Base-by-base conservation (phyloP, 2,329 filamentous ascomycete species). In the Claviceps purpurea region DNA sequence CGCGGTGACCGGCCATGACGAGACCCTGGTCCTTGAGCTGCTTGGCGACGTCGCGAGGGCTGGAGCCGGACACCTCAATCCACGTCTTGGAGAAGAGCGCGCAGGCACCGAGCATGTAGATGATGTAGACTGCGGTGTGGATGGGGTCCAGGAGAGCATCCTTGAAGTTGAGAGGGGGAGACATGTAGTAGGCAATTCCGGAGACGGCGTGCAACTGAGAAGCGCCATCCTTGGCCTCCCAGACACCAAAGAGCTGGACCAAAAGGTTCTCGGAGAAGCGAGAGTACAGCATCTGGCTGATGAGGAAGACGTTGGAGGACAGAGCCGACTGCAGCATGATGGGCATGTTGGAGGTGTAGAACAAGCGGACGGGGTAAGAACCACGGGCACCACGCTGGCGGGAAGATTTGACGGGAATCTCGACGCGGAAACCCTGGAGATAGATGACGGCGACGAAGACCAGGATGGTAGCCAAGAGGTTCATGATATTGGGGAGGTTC, bases 321-420 rank as follows among this genome's bases (percentile, higher is more conserved):
- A 98, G 82, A 62, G 93, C 93, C 47, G 91, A 97, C 78, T 98
- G 94, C 70, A 98, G 81, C 93, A 98, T 98, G 75, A 98, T 98
- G 68, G 93, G 93, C 94, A 98, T 98, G 85, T 98, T 98, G 70
- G 90, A 96, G 68, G 93, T 98, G 78, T 98, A 98, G 83, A 98
- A 98, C 55, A 98, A 87, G 66, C 94, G 91, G 70, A 98, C 83
- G 64, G 93, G 93, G 81, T 97, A 98, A 42, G 90, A 95, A 65
- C 91, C 94, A 65, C 93, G 91, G 69, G 95, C 93, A 72, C 93
- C 93, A 79, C 93, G 90, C 81, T 98, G 93, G 74, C 93, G 90
- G 63, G 89, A 91, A 55, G 90, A 96, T 84, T 98, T 98, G 80
- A 98, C 93, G 57, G 94, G 94, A 68, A 98, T 98, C 77, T 98